Evolutionary conservation across 2,329 filamentous ascomycete genomes (phyloP).

Genomic region (Penicillium italicum): DNA sequence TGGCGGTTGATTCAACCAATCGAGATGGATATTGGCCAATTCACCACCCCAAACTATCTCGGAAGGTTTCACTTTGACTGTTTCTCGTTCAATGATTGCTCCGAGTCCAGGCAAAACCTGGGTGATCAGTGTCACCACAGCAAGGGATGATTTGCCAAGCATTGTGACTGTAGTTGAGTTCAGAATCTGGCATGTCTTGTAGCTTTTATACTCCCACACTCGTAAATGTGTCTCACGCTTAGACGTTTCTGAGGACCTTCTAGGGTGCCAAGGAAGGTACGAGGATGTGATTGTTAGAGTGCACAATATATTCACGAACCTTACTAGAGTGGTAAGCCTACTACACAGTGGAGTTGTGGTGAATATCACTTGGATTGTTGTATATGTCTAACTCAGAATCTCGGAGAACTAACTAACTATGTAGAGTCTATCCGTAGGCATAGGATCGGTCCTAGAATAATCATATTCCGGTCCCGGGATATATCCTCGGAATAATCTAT

Average conservation of each 20-base stretch:
- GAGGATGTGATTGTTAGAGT: too few species aligned
- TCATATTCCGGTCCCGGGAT: too few species aligned
- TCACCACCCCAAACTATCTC: constrained; percentile 4
- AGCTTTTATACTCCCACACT: background rate
- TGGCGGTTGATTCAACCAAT: background rate
- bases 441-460: too few species aligned
- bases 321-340: too few species aligned
- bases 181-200: background rate
- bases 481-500: too few species aligned
- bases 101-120: constrained; percentile 1
- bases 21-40: constrained; percentile 9
- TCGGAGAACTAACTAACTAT: too few species aligned
- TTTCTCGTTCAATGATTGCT: background rate
- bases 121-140: background rate
- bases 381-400: too few species aligned
- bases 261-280: constrained; percentile 1
- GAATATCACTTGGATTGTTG: too few species aligned
- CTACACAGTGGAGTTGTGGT: too few species aligned
- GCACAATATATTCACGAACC: too few species aligned
- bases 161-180: background rate
- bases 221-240: background rate
- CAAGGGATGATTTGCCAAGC: background rate
- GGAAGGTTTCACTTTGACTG: constrained; percentile 5
- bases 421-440: too few species aligned
- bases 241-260: constrained; percentile 2